These are phyloP conservation scores for Apiospora koreana DNA, from an alignment of 2,329 filamentous ascomycete genomes.

Conservation along the genomic window DNA sequence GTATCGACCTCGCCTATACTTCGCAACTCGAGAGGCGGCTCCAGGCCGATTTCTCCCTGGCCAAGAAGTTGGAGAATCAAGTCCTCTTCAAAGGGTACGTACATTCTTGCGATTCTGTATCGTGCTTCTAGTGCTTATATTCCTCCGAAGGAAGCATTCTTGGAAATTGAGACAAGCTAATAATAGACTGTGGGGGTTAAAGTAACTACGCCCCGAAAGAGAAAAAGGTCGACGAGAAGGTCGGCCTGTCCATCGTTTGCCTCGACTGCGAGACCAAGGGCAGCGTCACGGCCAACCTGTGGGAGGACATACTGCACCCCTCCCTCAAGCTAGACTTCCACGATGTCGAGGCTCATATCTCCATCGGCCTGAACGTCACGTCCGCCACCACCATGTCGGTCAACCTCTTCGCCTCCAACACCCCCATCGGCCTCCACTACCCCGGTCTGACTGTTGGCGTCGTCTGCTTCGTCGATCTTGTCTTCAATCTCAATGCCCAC, in stretches of 20 bases:
- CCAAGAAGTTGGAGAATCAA: constrained; percentile 8
- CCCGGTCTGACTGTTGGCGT: constrained; percentile 46
- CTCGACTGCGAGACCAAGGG: constrained; percentile 53
- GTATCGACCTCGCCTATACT: constrained; percentile 13
- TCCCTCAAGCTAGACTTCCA: constrained; percentile 48
- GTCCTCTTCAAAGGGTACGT: constrained; percentile 15
- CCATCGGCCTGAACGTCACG: constrained; percentile 46
- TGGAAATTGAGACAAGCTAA: not conserved
- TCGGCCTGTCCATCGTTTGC: constrained; percentile 40
- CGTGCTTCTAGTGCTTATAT: not conserved
- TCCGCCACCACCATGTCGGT: constrained; percentile 53
- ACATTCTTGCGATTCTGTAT: not conserved
- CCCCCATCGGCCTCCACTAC: constrained; percentile 44
- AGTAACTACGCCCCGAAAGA: not conserved
- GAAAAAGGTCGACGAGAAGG: constrained; percentile 3
- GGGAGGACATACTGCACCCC: constrained; percentile 41
- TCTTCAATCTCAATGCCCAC: constrained; percentile 47
- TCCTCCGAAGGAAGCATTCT: too few species aligned
- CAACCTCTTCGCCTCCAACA: constrained; percentile 48
- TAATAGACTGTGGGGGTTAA: not conserved
- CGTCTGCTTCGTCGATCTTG: constrained; percentile 52
- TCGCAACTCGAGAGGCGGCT: constrained; percentile 9
- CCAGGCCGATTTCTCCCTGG: constrained; percentile 12
- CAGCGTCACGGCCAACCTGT: constrained; percentile 46
- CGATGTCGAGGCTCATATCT: constrained; percentile 52